Evolutionary conservation across 495 filamentous ascomycete species (phyloP).

Genomic region (Hyaloscypha hepaticicola): DNA sequence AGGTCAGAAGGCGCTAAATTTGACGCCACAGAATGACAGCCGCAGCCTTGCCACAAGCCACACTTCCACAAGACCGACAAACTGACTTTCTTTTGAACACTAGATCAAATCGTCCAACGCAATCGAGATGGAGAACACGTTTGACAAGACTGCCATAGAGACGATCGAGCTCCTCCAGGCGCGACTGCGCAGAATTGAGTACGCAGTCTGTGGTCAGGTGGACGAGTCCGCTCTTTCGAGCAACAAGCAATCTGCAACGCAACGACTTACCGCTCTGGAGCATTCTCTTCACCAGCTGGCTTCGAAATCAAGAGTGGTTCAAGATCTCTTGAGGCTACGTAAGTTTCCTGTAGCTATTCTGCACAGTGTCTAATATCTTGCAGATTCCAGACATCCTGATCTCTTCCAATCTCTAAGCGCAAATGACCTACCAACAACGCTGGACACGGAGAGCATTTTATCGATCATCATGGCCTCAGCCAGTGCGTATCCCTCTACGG

Average conservation of each 20-base stretch:
- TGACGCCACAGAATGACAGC: background rate
- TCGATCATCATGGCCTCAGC: slow-evolving; percentile 76
- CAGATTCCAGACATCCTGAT: slow-evolving; percentile 58
- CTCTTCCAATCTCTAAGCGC: slow-evolving; percentile 50
- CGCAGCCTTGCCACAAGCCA: slow-evolving; percentile 7
- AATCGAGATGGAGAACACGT: slow-evolving; percentile 42
- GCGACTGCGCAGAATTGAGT: slow-evolving; percentile 73
- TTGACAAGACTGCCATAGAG: slow-evolving; percentile 52
- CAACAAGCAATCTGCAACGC: slow-evolving; percentile 44
- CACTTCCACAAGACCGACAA: background rate
- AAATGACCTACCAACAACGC: slow-evolving; percentile 42
- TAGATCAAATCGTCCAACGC: slow-evolving; percentile 11
- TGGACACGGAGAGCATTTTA: slow-evolving; percentile 36
- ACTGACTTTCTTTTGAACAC: background rate
- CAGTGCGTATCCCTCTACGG: slow-evolving; percentile 69
- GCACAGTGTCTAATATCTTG: slow-evolving; percentile 26
- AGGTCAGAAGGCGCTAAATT: background rate
- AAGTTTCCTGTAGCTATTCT: slow-evolving; percentile 14
- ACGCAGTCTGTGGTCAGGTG: slow-evolving; percentile 63
- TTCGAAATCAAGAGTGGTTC: slow-evolving; percentile 44
- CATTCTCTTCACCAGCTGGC: slow-evolving; percentile 51
- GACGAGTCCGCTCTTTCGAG: slow-evolving; percentile 22
- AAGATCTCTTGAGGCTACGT: slow-evolving; percentile 50
- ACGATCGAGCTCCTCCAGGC: slow-evolving; percentile 76
- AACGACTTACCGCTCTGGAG: slow-evolving; percentile 65